phyloP scores from a whole-genome alignment of 208 protist species.

The Crithidia brevicula region DNA sequence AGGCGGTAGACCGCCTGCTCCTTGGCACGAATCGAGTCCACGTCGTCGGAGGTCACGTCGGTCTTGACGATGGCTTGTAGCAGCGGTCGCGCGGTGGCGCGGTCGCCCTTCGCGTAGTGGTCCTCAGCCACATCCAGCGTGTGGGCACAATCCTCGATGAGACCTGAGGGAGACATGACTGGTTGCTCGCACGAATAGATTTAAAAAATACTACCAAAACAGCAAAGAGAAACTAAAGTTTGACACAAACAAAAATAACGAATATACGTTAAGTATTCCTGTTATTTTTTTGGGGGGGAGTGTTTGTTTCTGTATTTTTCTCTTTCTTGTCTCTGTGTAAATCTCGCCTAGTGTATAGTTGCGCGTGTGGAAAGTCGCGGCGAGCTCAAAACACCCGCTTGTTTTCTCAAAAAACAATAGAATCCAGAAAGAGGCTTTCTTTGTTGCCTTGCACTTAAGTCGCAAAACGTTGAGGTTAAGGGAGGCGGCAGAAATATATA shows the following conservation, averaged over 20 bases:
- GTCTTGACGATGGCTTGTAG: conserved; percentile 55
- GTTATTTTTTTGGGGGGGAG: too few species aligned
- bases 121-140: conserved; percentile 63
- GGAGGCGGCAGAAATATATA: not conserved
- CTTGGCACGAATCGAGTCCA: conserved; percentile 70
- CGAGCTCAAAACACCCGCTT: too few species aligned
- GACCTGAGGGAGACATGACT: conserved; percentile 3
- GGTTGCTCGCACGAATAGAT: too few species aligned
- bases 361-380: too few species aligned
- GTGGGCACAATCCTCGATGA: conserved; percentile 26
- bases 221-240: conserved; percentile 7
- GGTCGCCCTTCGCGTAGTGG: conserved; percentile 57
- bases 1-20: conserved; percentile 86
- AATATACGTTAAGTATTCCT: too few species aligned
- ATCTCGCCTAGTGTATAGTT: not conserved
- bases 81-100: conserved; percentile 51
- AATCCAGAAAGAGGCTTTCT: too few species aligned
- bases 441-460: too few species aligned
- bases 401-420: too few species aligned
- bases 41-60: conserved; percentile 53
- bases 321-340: conserved; percentile 15
- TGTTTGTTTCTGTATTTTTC: not conserved
- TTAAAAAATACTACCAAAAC: too few species aligned
- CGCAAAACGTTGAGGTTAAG: too few species aligned
- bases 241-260: not conserved